These are phyloP conservation scores for Penicillium sp. DNA, from an alignment of 2,329 filamentous ascomycete species.

Conservation along the genomic window DNA sequence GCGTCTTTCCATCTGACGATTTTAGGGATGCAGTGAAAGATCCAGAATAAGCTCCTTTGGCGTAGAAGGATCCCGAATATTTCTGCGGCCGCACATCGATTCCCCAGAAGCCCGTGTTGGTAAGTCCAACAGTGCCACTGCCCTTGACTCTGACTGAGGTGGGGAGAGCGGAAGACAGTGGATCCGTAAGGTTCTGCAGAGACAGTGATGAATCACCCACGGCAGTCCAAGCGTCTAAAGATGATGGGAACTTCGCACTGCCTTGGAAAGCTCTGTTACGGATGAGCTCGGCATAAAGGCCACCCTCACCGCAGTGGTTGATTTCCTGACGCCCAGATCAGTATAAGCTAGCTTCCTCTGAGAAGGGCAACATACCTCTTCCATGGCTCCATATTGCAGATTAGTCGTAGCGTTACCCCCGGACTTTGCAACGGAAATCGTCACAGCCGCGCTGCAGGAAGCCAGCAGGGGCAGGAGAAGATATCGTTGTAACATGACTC, in stretches of 20 bases:
- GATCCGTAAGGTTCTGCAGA: conserved; percentile 44
- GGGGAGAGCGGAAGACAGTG: conserved; percentile 51
- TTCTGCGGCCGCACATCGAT: conserved; percentile 54
- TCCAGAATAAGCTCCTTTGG: conserved; percentile 42
- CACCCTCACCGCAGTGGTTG: conserved; percentile 38
- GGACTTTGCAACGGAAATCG: conserved; percentile 34
- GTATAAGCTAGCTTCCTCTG: not conserved
- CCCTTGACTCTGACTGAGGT: conserved; percentile 49
- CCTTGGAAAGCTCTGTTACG: conserved; percentile 43
- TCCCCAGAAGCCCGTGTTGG: conserved; percentile 58
- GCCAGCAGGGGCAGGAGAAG: conserved; percentile 32
- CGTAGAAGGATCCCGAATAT: conserved; percentile 58
- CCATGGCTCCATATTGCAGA: conserved; percentile 37
- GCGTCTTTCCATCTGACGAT: conserved; percentile 43
- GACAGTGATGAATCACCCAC: conserved; percentile 33
- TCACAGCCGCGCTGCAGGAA: conserved; percentile 28
- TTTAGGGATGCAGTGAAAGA: conserved; percentile 43
- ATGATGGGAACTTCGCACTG: conserved; percentile 32
- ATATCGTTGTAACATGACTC: conserved; percentile 24
- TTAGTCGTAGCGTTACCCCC: conserved; percentile 33
- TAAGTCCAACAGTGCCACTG: conserved; percentile 50
- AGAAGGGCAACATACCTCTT: conserved; percentile 28
- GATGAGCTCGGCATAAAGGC: conserved; percentile 41
- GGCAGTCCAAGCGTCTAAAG: conserved; percentile 35
- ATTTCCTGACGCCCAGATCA: conserved; percentile 25